phyloP scores from a whole-genome alignment of 371 early-diverging fungal species.

The Mucor racemosus region DNA sequence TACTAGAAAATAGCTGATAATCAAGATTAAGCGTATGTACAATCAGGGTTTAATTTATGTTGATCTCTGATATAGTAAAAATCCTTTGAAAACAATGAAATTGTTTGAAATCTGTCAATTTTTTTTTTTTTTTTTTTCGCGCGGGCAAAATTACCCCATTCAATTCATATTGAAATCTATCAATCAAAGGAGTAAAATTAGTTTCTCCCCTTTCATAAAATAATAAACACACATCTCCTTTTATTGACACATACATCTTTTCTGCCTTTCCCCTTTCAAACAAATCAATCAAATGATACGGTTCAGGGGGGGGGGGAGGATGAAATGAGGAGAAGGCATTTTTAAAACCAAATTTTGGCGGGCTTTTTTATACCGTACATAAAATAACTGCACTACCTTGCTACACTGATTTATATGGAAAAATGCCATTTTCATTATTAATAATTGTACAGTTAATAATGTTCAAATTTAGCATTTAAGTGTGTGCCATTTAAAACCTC shows the following conservation, averaged over 20 bases:
- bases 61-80: not conserved
- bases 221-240: not conserved
- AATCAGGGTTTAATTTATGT: not conserved
- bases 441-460: not conserved
- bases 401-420: not conserved
- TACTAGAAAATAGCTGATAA: not conserved
- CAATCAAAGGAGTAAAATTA: not conserved
- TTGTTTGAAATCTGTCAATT: not conserved
- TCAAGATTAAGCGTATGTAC: not conserved
- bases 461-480: not conserved
- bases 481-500: not conserved
- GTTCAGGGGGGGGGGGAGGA: not conserved
- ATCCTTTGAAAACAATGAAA: not conserved
- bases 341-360: not conserved
- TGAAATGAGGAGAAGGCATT: not conserved
- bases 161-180: not conserved
- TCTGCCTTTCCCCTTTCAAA: not conserved
- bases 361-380: not conserved
- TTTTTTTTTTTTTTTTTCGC: not conserved
- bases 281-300: constrained; percentile 5
- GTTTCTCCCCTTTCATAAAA: not conserved
- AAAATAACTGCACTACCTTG: not conserved
- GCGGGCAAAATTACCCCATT: not conserved
- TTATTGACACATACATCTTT: constrained; percentile 6
- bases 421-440: not conserved